A percentile compares a stretch with the other conserved stretches of the same genome.
These are phyloP conservation scores for Fusarium gaditjirri DNA, from an alignment of 2,329 filamentous ascomycete species.

Conservation along the genomic window DNA sequence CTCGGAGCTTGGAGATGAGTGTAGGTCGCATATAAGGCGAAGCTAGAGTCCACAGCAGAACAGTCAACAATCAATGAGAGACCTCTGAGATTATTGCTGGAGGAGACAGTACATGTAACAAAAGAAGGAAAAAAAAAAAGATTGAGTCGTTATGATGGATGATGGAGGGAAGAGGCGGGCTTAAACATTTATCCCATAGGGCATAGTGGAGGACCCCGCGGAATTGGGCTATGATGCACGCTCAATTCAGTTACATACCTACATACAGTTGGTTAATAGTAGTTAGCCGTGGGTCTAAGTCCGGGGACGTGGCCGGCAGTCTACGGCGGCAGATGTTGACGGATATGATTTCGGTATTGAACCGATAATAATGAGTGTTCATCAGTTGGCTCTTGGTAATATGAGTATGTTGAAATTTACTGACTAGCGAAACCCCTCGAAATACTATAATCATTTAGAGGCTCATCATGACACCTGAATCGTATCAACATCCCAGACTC, in stretches of 20 bases:
- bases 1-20: slow-evolving; percentile 27
- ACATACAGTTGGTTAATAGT: background rate
- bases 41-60: background rate
- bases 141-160: slow-evolving; percentile 16
- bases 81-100: background rate
- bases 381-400: background rate
- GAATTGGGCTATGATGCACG: slow-evolving; percentile 14
- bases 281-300: slow-evolving; percentile 18
- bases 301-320: slow-evolving; percentile 15
- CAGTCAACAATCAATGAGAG: background rate
- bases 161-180: slow-evolving; percentile 32
- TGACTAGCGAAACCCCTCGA: background rate
- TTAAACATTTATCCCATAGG: slow-evolving; percentile 44
- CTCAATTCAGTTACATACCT: background rate
- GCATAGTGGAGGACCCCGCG: slow-evolving; percentile 26
- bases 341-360: background rate
- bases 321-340: slow-evolving; percentile 34
- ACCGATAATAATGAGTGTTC: background rate
- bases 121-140: background rate
- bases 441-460: background rate
- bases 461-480: slow-evolving; percentile 12
- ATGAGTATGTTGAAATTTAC: background rate
- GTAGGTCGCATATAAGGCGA: slow-evolving; percentile 16
- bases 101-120: background rate
- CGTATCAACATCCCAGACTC: slow-evolving; percentile 2